A percentile compares a stretch with the other conserved stretches of the same genome.
phyloP scores from a whole-genome alignment of 164 flowering plant genomes.

The Tinospora cordifolia region DNA sequence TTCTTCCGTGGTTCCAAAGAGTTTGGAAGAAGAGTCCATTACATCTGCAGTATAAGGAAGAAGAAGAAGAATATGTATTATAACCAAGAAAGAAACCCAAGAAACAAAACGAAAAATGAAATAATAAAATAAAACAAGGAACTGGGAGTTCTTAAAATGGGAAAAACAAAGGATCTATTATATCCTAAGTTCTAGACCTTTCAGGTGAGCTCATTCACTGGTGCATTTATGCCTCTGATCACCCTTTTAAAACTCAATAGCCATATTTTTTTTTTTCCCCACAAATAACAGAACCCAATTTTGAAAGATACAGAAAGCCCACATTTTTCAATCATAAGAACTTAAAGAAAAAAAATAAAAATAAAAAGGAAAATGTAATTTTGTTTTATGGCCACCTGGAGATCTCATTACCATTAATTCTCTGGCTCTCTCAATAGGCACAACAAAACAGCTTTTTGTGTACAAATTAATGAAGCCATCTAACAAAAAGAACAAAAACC shows the following conservation, averaged over 20 bases:
- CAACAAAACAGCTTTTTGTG: conserved; percentile 11
- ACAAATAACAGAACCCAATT: conserved; percentile 17
- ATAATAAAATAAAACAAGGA: too few species aligned
- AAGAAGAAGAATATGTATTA: not conserved
- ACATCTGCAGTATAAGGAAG: conserved; percentile 6
- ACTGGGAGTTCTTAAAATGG: conserved; percentile 13
- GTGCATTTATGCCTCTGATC: conserved; percentile 18
- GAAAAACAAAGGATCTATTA: conserved; percentile 10
- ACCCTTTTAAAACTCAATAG: conserved; percentile 13
- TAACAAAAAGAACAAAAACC: conserved; percentile 13
- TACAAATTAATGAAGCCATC: conserved; percentile 9
- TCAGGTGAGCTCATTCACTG: conserved; percentile 11
- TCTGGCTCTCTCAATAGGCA: conserved; percentile 14
- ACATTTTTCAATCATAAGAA: conserved; percentile 24
- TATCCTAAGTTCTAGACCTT: not conserved
- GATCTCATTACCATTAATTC: conserved; percentile 24
- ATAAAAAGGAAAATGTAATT: too few species aligned
- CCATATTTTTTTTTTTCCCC: conserved; percentile 15
- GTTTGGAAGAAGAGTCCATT: conserved; percentile 45
- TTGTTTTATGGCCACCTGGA: conserved; percentile 30
- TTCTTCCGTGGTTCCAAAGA: conserved; percentile 32
- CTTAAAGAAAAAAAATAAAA: too few species aligned
- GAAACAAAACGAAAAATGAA: conserved; percentile 22
- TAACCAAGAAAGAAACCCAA: not conserved
- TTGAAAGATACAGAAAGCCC: conserved; percentile 12